Evolutionary conservation across 2,329 filamentous ascomycete genomes (phyloP).

Genomic region (Exserohilum turcica): DNA sequence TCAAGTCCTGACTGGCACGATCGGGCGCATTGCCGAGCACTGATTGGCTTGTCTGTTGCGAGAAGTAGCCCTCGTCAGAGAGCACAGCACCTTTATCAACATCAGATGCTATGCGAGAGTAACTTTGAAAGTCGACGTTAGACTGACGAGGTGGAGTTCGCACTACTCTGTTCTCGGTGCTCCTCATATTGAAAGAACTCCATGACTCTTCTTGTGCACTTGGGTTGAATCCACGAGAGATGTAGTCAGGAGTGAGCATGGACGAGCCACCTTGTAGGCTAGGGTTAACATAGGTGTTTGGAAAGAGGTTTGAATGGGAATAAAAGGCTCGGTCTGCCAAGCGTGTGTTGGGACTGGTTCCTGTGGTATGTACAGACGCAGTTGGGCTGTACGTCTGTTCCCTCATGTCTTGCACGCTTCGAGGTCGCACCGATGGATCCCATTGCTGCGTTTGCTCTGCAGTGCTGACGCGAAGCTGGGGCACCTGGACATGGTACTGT

Average conservation of each 20-base stretch:
- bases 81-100: constrained; percentile 22
- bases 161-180: constrained; percentile 2
- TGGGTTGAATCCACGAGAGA: constrained; percentile 8
- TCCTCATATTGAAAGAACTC: constrained; percentile 31
- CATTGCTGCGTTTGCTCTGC: constrained; percentile 24
- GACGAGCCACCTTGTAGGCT: constrained; percentile 16
- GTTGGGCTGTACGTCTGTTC: constrained; percentile 25
- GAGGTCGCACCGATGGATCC: constrained; percentile 14
- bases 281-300: constrained; percentile 11
- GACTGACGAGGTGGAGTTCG: constrained; percentile 12
- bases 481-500: constrained; percentile 11
- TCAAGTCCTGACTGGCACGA: constrained; percentile 25
- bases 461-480: constrained; percentile 16
- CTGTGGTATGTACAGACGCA: constrained; percentile 16
- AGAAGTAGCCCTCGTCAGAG: constrained; percentile 44
- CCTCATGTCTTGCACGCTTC: constrained; percentile 15
- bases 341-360: constrained; percentile 16
- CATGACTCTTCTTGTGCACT: constrained; percentile 34
- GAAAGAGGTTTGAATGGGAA: constrained; percentile 11
- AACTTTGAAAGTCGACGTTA: constrained; percentile 21
- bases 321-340: constrained; percentile 6
- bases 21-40: constrained; percentile 38
- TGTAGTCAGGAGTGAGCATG: constrained; percentile 19
- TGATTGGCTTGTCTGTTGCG: constrained; percentile 34
- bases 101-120: constrained; percentile 31